Conservation (phyloP, 371 early-diverging fungal species). For the Apophysomyces variabilis region DNA sequence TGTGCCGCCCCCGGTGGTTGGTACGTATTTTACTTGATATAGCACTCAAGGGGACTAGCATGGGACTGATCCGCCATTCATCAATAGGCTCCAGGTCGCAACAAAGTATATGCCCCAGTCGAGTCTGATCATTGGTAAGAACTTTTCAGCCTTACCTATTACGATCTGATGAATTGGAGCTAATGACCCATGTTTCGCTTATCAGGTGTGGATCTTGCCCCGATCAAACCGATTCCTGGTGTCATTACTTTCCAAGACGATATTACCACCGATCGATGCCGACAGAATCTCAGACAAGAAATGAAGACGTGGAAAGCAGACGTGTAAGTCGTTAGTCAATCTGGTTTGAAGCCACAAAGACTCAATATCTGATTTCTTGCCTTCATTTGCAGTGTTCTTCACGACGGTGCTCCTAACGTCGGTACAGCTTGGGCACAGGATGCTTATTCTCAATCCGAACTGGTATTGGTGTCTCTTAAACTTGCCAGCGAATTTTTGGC, state of each 20-base stretch:
- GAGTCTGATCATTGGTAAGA: slow-evolving; percentile 86
- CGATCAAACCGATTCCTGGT: slow-evolving; percentile 98
- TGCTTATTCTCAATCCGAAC: slow-evolving; percentile 98
- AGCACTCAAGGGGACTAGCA: not conserved
- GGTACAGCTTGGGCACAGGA: slow-evolving; percentile 99
- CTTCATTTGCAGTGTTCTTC: slow-evolving; percentile 75
- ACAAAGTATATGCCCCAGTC: slow-evolving; percentile 96
- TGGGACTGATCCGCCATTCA: not conserved
- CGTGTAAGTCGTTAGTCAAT: slow-evolving; percentile 68
- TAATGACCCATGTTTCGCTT: not conserved
- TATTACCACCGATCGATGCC: slow-evolving; percentile 96
- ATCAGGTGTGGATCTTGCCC: slow-evolving; percentile 94
- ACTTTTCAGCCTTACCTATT: slow-evolving; percentile 1
- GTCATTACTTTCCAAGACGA: slow-evolving; percentile 97
- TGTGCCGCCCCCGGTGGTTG: slow-evolving; percentile 99
- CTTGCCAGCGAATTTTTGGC: slow-evolving; percentile 95
- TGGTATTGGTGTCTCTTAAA: slow-evolving; percentile 94
- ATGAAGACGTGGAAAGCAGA: slow-evolving; percentile 99
- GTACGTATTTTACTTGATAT: slow-evolving; percentile 48
- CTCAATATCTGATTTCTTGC: not conserved
- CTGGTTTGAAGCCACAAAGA: not conserved
- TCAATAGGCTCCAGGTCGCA: slow-evolving; percentile 87
- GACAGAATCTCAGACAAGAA: slow-evolving; percentile 81
- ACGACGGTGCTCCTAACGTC: slow-evolving; percentile 99
- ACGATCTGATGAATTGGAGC: not conserved